These are phyloP conservation scores for Schwanniomyces polymorphus DNA, from an alignment of 805 yeast species.

Conservation along the genomic window DNA sequence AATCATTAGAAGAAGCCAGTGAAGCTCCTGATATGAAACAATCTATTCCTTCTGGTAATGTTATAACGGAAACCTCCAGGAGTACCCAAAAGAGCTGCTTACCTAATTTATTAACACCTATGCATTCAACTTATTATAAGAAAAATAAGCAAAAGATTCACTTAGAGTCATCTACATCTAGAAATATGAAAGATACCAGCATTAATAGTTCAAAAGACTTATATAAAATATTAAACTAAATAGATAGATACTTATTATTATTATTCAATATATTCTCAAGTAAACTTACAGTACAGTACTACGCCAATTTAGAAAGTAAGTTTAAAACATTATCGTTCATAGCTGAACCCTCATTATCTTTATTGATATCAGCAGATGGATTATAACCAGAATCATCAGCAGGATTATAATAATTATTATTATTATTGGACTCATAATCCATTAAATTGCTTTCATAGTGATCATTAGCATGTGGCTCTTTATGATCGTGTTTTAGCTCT, in stretches of 20 bases:
- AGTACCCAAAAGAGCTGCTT: conserved; percentile 4
- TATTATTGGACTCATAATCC: neutral
- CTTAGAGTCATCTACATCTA: neutral
- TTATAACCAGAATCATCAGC: conserved; percentile 18
- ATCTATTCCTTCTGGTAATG: neutral
- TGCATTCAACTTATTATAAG: neutral
- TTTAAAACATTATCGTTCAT: conserved; percentile 25
- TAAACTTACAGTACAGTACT: neutral
- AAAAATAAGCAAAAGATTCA: neutral
- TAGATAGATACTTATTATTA: neutral
- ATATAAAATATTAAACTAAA: conserved; percentile 8
- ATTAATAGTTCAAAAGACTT: conserved; percentile 5
- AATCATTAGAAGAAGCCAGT: neutral
- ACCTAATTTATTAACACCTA: neutral
- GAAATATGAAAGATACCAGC: neutral
- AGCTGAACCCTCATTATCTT: conserved; percentile 4
- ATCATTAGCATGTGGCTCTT: neutral
- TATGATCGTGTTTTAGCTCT: conserved; percentile 27
- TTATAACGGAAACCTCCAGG: neutral
- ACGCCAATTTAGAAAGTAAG: conserved; percentile 30
- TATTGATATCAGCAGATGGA: conserved; percentile 14
- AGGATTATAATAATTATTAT: conserved; percentile 15
- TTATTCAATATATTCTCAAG: neutral
- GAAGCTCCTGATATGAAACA: neutral
- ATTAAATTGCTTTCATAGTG: neutral